Conservation (phyloP, 345 rosid genomes). For the Ceriops decandra region DNA sequence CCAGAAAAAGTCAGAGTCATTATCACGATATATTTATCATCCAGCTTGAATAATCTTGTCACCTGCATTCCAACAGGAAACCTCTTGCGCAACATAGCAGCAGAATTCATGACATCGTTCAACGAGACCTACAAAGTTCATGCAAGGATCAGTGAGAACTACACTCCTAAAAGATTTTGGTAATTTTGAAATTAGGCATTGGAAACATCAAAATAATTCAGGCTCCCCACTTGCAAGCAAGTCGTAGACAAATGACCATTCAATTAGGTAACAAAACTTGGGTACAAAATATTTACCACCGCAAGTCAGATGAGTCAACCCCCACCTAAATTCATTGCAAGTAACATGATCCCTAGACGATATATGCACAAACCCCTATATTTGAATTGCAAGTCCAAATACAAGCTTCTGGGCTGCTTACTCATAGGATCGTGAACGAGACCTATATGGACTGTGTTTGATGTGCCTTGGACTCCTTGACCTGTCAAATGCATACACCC, state of each 20-base stretch:
- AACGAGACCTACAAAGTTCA: conserved; percentile 28
- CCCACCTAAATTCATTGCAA: no score
- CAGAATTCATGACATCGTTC: not conserved
- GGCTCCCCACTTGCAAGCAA: not conserved
- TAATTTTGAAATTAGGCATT: not conserved
- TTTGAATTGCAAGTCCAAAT: no score
- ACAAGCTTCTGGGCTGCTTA: conserved; percentile 10
- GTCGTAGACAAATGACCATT: not conserved
- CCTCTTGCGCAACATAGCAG: not conserved
- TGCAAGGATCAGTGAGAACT: not conserved
- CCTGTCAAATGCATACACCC: conserved; percentile 35
- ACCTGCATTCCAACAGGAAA: no score
- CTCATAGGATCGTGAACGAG: conserved; percentile 52
- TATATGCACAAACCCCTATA: no score
- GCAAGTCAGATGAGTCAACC: no score
- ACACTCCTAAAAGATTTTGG: no score
- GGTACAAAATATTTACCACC: no score
- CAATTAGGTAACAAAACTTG: no score
- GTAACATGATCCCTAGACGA: no score
- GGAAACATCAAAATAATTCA: not conserved
- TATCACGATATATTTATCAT: no score
- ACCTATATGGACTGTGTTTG: conserved; percentile 42
- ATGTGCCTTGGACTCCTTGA: conserved; percentile 44
- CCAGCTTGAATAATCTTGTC: no score
- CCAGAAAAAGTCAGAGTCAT: no score